These are phyloP conservation scores for Fragaria vesca DNA, from an alignment of 306 rosid genomes.

Conservation along the genomic window DNA sequence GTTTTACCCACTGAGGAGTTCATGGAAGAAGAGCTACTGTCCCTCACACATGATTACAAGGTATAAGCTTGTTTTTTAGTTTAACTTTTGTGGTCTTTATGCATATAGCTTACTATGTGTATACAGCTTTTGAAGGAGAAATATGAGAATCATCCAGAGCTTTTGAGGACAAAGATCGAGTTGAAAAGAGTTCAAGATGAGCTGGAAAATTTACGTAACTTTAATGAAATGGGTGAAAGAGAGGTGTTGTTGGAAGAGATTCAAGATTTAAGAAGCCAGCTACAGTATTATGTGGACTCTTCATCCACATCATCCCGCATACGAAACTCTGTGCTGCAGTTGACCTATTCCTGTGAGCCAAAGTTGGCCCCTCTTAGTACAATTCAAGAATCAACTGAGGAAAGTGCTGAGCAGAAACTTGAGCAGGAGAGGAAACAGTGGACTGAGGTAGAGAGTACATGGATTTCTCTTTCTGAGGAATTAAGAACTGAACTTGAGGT, in stretches of 20 bases:
- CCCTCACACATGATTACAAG: conserved; percentile 73
- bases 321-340: conserved; percentile 56
- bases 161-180: conserved; percentile 72
- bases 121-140: conserved; percentile 82
- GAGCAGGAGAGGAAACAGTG: conserved; percentile 79
- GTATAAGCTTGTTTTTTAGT: conserved; percentile 40
- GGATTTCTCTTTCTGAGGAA: conserved; percentile 92
- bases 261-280: conserved; percentile 90
- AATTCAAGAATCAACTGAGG: conserved; percentile 49
- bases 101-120: conserved; percentile 32
- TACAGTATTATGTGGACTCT: conserved; percentile 70
- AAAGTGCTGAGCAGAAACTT: conserved; percentile 48
- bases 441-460: conserved; percentile 88
- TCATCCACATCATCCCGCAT: conserved; percentile 55
- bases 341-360: conserved; percentile 58
- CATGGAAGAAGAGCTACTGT: conserved; percentile 74
- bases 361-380: conserved; percentile 49
- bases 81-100: conserved; percentile 11
- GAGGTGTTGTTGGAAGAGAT: conserved; percentile 96
- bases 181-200: conserved; percentile 72
- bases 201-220: conserved; percentile 64
- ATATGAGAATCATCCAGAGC: conserved; percentile 90
- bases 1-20: conserved; percentile 86
- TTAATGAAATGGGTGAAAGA: conserved; percentile 80
- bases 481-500: conserved; percentile 83